Percentiles rank a stretch among this genome's conserved stretches.
Conservation (phyloP, 495 filamentous ascomycete genomes). For the Massariosphaeria phaeospora region DNA sequence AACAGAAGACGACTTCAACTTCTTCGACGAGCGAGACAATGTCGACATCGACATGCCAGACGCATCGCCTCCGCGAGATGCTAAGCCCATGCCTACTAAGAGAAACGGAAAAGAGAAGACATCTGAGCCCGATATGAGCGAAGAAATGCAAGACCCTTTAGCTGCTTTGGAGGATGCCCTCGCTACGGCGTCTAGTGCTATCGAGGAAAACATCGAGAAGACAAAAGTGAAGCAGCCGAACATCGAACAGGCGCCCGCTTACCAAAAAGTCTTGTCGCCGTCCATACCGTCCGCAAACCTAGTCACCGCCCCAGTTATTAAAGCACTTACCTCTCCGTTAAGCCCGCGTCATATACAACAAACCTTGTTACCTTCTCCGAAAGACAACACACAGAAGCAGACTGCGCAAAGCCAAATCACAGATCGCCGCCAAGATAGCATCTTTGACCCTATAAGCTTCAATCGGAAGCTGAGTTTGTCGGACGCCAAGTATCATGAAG, state of each 20-base stretch:
- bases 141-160: constrained; percentile 19
- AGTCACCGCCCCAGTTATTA: neutral
- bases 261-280: neutral
- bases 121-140: neutral
- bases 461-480: constrained; percentile 44
- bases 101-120: neutral
- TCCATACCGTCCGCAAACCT: neutral
- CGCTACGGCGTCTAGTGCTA: neutral
- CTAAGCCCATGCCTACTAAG: neutral
- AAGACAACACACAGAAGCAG: neutral
- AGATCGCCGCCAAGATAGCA: constrained; percentile 36
- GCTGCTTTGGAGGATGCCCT: constrained; percentile 17
- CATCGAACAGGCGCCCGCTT: neutral
- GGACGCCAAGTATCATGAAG: constrained; percentile 50
- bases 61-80: constrained; percentile 1
- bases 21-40: constrained; percentile 67
- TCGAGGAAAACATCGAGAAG: neutral
- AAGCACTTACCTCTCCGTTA: constrained; percentile 45
- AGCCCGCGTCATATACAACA: constrained; percentile 49
- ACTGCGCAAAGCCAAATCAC: constrained; percentile 21
- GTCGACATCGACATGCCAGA: constrained; percentile 32
- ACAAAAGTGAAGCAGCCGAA: neutral
- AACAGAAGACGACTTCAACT: constrained; percentile 86
- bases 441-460: constrained; percentile 49
- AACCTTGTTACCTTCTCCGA: constrained; percentile 43